Evolutionary conservation across 1,284 basidiomycete species (phyloP).

Genomic region (Cutaneotrichosporon dermatis): DNA sequence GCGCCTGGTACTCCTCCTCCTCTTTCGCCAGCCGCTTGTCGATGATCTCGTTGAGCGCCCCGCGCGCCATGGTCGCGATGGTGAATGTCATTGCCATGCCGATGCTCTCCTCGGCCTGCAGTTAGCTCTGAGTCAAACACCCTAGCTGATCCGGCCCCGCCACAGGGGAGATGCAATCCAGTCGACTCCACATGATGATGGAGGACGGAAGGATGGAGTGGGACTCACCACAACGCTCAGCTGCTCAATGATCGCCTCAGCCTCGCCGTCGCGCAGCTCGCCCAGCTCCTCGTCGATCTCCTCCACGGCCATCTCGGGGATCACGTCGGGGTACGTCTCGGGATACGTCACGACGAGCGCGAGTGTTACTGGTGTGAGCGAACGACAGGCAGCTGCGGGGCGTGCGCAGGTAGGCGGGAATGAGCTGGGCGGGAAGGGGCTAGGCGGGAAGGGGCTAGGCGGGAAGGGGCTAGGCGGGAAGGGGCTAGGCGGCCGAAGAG

Average conservation of each 20-base stretch:
- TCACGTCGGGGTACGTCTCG: slow-evolving; percentile 64
- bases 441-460: no score
- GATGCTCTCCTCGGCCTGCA: slow-evolving; percentile 83
- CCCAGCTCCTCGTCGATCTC: slow-evolving; percentile 54
- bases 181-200: background rate
- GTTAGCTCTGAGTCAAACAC: no score
- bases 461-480: no score
- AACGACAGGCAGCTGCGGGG: no score
- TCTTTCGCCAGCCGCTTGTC: slow-evolving; percentile 58
- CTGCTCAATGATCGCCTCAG: slow-evolving; percentile 61
- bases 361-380: slow-evolving; percentile 62
- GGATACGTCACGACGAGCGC: slow-evolving; percentile 67
- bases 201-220: background rate
- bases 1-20: slow-evolving; percentile 63
- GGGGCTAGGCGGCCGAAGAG: no score
- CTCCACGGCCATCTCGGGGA: slow-evolving; percentile 70
- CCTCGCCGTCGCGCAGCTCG: slow-evolving; percentile 55
- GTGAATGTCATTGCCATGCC: slow-evolving; percentile 99
- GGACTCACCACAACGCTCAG: slow-evolving; percentile 62
- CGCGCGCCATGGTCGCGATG: slow-evolving; percentile 78
- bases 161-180: no score
- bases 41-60: slow-evolving; percentile 66
- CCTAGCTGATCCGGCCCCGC: no score
- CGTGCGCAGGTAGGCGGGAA: no score
- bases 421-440: background rate